Base-by-base conservation (phyloP, 2,329 filamentous ascomycete genomes). In the Leptosphaerulina australis region DNA sequence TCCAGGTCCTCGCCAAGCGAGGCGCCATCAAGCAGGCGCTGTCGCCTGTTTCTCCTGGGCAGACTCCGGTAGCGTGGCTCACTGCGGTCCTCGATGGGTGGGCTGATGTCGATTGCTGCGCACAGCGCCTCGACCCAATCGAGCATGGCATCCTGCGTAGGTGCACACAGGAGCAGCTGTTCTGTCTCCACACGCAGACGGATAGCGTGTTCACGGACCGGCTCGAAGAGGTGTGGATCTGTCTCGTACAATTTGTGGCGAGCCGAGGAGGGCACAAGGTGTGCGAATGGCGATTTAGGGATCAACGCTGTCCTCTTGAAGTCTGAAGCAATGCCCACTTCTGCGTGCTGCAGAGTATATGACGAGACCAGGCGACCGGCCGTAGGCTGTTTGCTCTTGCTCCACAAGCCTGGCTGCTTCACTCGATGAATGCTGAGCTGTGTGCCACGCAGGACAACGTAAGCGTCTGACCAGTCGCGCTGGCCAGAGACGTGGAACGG, bases 341-440 rank as follows among this genome's bases (percentile, higher is more conserved):
- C 88, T 17, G 88, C 88, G 66, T 91, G 86, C 56, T 90, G 81
- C 37, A 91, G 77, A 43, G 84, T 88, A 67, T 90, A 91, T n/a
- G 80, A 82, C 67, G 79, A 83, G 56, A 90, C 75, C 28, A 90
- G 72, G 46, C 77, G 77, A 15, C 82, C 82, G 72, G 86, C 30
- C 73, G 77, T 21, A 76, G 82, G 60, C 75, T 77, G 63, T 80
- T 79, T 14, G 78, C 73, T 74, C 56, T 78, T 81, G 62, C 65
- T 68, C 55, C 72, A 64, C 21, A 74, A 46, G 33, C 57, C 28
- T 1, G 82, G 78, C 59, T 80, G 81, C 71, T 88, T 88, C 44
- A 82, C 77, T 41, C 81, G 79, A 73, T 90, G 79, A 21, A 91
- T 74, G 64, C 80, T 82, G 58, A 91, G 78, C 30, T 85, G 81